Percentiles rank a stretch among this genome's conserved stretches.
phyloP scores from a whole-genome alignment of 805 yeast genomes.

The Myxozyma monticola region DNA sequence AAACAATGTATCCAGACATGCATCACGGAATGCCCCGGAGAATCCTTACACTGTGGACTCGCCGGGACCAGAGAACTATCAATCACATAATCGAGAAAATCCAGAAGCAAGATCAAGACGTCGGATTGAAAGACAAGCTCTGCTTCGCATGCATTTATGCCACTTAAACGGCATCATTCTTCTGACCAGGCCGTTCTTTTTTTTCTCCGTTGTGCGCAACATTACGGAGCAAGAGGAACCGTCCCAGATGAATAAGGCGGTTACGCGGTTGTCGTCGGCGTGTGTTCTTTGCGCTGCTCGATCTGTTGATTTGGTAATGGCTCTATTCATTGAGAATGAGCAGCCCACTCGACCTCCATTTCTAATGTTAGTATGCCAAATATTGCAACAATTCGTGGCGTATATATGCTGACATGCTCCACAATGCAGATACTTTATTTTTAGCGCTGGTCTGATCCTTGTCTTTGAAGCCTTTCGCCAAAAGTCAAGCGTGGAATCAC shows the following conservation, averaged over 20 bases:
- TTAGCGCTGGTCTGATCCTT: constrained; percentile 23
- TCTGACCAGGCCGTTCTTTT: constrained; percentile 30
- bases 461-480: constrained; percentile 22
- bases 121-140: constrained; percentile 16
- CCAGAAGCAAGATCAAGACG: background rate
- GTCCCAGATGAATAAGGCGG: constrained; percentile 6
- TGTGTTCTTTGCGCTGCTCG: constrained; percentile 29
- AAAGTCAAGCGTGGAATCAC: constrained; percentile 20
- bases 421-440: constrained; percentile 20
- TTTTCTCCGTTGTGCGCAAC: constrained; percentile 14
- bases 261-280: constrained; percentile 23
- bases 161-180: constrained; percentile 31
- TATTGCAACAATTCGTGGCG: background rate
- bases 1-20: background rate
- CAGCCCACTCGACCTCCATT: constrained; percentile 26
- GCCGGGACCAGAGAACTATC: background rate
- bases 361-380: constrained; percentile 7
- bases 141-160: constrained; percentile 29
- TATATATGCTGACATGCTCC: no score
- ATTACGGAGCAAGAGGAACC: constrained; percentile 2
- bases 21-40: background rate
- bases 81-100: background rate
- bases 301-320: constrained; percentile 27
- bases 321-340: constrained; percentile 24
- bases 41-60: background rate